These are phyloP conservation scores for Ustilago tritici DNA, from an alignment of 1,284 basidiomycete species.

Conservation along the genomic window DNA sequence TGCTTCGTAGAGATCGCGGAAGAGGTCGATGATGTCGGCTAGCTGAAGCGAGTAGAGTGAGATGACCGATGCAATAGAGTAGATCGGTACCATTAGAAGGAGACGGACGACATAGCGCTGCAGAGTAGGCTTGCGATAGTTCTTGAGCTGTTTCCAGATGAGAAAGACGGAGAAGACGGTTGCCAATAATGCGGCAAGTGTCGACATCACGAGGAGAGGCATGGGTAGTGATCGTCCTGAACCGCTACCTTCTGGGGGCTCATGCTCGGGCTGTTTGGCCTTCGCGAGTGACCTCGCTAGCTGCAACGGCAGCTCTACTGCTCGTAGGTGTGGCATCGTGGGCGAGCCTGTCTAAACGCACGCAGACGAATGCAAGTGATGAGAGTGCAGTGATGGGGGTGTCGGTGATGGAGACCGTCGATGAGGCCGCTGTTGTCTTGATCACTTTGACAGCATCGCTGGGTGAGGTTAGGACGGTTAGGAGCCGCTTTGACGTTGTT, in stretches of 20 bases:
- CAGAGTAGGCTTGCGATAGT: conserved; percentile 67
- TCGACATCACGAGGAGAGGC: conserved; percentile 75
- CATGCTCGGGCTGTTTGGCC: conserved; percentile 16
- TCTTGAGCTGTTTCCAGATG: conserved; percentile 86
- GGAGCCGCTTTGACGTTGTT: not conserved
- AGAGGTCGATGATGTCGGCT: conserved; percentile 94
- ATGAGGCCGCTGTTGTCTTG: not conserved
- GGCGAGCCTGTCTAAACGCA: not conserved
- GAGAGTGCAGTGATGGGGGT: not conserved
- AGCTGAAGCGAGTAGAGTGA: conserved; percentile 93
- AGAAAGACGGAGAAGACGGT: conserved; percentile 84
- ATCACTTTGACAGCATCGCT: conserved; percentile 9
- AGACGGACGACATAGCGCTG: conserved; percentile 91
- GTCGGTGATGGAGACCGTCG: not conserved
- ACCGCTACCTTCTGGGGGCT: conserved; percentile 65
- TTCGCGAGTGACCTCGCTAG: conserved; percentile 13
- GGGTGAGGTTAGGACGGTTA: not conserved
- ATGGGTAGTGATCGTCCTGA: conserved; percentile 73
- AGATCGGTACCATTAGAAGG: conserved; percentile 96
- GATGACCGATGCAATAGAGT: conserved; percentile 89
- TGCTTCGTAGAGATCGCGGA: conserved; percentile 96
- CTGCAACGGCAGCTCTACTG: conserved; percentile 13
- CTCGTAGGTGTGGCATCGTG: conserved; percentile 27
- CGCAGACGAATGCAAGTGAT: not conserved
- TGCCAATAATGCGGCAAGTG: conserved; percentile 75